A percentile compares a stretch with the other conserved stretches of the same genome.
Conservation (phyloP, 1,284 basidiomycete genomes). For the Cystobasidium sp. region DNA sequence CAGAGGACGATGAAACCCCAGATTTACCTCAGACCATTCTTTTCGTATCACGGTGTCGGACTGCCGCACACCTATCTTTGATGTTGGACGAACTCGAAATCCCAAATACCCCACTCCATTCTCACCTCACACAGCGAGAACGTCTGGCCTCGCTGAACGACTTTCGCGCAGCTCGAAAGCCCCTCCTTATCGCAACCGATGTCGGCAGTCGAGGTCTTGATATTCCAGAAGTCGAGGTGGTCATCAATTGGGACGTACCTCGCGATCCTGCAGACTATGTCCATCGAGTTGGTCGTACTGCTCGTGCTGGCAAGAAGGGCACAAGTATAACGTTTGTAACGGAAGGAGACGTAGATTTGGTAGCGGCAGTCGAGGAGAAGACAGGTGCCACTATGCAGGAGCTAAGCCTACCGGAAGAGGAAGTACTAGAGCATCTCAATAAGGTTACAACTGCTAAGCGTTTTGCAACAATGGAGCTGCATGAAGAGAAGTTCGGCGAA, state of each 20-base stretch:
- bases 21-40: slow-evolving; percentile 85
- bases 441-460: slow-evolving; percentile 88
- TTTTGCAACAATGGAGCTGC: slow-evolving; percentile 80
- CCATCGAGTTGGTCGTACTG: slow-evolving; percentile 76
- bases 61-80: slow-evolving; percentile 84
- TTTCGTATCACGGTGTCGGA: slow-evolving; percentile 84
- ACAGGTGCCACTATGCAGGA: slow-evolving; percentile 67
- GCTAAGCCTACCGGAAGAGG: slow-evolving; percentile 70
- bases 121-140: slow-evolving; percentile 86
- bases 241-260: slow-evolving; percentile 98
- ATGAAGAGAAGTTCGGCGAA: slow-evolving; percentile 88
- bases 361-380: slow-evolving; percentile 81
- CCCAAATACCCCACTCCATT: slow-evolving; percentile 87
- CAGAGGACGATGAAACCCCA: slow-evolving; percentile 63
- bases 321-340: slow-evolving; percentile 93
- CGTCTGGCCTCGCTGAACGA: slow-evolving; percentile 78
- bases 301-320: slow-evolving; percentile 87
- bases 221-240: slow-evolving; percentile 96
- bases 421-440: slow-evolving; percentile 85
- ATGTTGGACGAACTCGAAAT: slow-evolving; percentile 79
- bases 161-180: slow-evolving; percentile 87
- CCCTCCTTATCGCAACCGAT: slow-evolving; percentile 92
- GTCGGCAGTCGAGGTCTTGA: slow-evolving; percentile 93
- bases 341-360: slow-evolving; percentile 84
- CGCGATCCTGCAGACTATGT: slow-evolving; percentile 71